Evolutionary conservation across 352 stramenopile genomes (phyloP), one percentile per base, ranked within the genome.

Genomic region (Blastocystis sp.): DNA sequence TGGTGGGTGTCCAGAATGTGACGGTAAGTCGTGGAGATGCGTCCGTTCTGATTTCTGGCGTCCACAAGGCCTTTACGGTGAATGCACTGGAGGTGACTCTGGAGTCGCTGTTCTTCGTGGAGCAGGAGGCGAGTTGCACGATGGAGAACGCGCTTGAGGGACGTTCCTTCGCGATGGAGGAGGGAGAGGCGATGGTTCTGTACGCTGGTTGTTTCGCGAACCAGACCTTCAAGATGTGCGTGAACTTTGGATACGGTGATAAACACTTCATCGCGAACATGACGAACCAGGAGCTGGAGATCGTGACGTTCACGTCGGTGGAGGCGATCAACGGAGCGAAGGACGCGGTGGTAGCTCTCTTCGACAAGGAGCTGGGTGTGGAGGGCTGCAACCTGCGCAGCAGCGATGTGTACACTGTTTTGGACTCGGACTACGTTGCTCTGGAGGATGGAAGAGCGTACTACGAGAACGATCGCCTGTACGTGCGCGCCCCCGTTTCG

Each of bases 101-200:
- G 46, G 36, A n/a, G 24, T 81, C 69, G 14, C 63, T 81, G 44
- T 81, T 63, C 51, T 81, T 63, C 40, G 69, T 81, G 69, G 69
- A 81, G 3, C 21, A 32, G 14, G 8, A 11, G 0, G 16, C 21
- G n/a, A 11, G 16, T 46, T 81, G 69, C 53, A 16, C 4, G 9
- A 4, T 27, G 32, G n/a, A 36, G 48, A 63, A 65, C 32, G 48
- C 48, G 14, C 46, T 81, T 40, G 69, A 81, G 21, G 48, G 18
- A 1, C 69, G 69, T 42, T n/a, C 63, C 34, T 81, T 81, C 69
- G 27, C 14, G 21, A 18, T 81, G 42, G 24, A 54, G 46, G 27
- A 63, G 4, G n/a, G 63, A 36, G 36, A 14, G 1, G 69, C 69
- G 3, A 38, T 81, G 69, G 69, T 81, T 16, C 8, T 81, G 11